These are phyloP conservation scores for Neofusicoccum sp. DNA, from an alignment of 2,329 filamentous ascomycete species.

Conservation along the genomic window DNA sequence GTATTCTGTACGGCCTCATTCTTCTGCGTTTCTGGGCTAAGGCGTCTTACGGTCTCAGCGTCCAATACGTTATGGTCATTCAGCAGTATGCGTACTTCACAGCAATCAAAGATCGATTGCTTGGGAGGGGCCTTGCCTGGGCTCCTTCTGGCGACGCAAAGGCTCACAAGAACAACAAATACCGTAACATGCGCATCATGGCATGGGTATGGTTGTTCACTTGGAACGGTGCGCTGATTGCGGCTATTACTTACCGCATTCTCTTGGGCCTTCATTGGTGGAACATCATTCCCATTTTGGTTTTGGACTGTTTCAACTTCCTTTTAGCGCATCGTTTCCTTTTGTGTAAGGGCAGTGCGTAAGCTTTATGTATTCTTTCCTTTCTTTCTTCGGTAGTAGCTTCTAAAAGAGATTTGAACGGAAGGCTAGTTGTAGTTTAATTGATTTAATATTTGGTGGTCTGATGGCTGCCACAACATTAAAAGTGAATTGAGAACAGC, in stretches of 20 bases:
- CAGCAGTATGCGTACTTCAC: slow-evolving; percentile 45
- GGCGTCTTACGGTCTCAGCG: slow-evolving; percentile 42
- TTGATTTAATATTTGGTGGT: too few species aligned
- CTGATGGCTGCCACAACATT: too few species aligned
- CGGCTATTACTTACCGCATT: slow-evolving; percentile 37
- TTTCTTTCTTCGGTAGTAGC: not conserved
- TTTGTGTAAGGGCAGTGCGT: slow-evolving; percentile 26
- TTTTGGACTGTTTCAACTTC: slow-evolving; percentile 41
- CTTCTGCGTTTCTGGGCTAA: slow-evolving; percentile 44
- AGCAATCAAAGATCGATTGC: slow-evolving; percentile 43
- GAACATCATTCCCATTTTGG: slow-evolving; percentile 39
- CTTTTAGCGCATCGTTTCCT: slow-evolving; percentile 43
- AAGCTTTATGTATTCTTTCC: not conserved
- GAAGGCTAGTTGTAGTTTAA: too few species aligned
- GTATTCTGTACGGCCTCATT: slow-evolving; percentile 40
- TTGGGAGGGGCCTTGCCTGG: slow-evolving; percentile 42
- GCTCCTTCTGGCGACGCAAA: slow-evolving; percentile 42
- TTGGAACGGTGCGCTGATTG: slow-evolving; percentile 34
- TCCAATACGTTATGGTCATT: slow-evolving; percentile 44
- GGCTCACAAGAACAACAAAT: slow-evolving; percentile 44
- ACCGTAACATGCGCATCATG: slow-evolving; percentile 44
- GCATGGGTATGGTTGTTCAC: slow-evolving; percentile 39
- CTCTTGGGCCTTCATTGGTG: slow-evolving; percentile 39
- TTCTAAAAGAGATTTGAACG: too few species aligned
- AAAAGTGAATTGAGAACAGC: too few species aligned